Conservation (phyloP, 2,329 filamentous ascomycete species). For the Orbilia brochopaga region DNA sequence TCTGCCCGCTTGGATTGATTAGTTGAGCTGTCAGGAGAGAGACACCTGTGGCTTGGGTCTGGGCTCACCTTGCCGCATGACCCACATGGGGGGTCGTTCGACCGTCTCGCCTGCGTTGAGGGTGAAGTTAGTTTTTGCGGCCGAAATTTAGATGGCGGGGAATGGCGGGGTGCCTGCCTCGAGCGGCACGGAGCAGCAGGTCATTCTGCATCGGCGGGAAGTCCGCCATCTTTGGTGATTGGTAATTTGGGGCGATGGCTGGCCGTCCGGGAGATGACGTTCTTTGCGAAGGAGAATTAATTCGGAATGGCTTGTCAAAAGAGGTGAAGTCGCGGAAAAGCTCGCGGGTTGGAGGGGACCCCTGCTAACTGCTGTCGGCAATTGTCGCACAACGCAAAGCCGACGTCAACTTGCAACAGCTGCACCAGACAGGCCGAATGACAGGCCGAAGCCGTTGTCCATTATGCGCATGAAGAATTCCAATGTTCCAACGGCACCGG, state of each 20-base stretch:
- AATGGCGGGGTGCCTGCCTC: slow-evolving; percentile 66
- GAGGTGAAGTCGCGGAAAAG: slow-evolving; percentile 1
- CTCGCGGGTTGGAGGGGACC: not conserved
- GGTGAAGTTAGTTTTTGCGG: slow-evolving; percentile 47
- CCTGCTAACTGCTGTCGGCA: not conserved
- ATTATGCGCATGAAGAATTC: slow-evolving; percentile 1
- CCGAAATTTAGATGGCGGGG: not conserved
- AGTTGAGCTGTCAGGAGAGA: slow-evolving; percentile 10
- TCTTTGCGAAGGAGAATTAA: not conserved
- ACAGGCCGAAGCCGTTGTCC: not conserved
- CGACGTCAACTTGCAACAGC: slow-evolving; percentile 17
- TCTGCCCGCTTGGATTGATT: slow-evolving; percentile 72
- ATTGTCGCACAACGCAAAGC: slow-evolving; percentile 22
- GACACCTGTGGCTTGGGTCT: slow-evolving; percentile 16
- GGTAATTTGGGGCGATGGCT: not conserved
- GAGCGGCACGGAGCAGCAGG: slow-evolving; percentile 83
- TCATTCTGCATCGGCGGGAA: slow-evolving; percentile 93
- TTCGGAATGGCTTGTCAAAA: slow-evolving; percentile 6
- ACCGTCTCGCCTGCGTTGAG: slow-evolving; percentile 75
- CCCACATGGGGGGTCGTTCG: slow-evolving; percentile 94
- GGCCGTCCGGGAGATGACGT: not conserved
- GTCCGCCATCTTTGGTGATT: slow-evolving; percentile 56
- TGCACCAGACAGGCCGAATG: not conserved
- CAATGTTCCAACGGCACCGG: not conserved
- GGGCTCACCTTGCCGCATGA: slow-evolving; percentile 91